Percentiles rank a stretch among this genome's conserved stretches.
These are phyloP conservation scores for Aspergillus ochraceus DNA, from an alignment of 2,329 filamentous ascomycete species.

Conservation along the genomic window DNA sequence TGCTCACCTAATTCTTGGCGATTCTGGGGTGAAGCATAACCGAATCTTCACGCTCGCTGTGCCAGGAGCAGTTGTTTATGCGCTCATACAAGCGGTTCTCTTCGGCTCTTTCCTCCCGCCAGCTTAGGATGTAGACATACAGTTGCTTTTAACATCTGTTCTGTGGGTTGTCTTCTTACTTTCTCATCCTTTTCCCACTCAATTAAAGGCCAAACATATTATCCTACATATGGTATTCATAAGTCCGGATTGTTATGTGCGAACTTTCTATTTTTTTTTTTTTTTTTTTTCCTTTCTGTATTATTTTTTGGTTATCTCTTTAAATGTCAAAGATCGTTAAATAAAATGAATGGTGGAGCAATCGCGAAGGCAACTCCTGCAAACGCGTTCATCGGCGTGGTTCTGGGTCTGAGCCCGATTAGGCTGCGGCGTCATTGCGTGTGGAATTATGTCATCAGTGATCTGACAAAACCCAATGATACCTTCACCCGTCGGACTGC, in stretches of 20 bases:
- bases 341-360: background rate
- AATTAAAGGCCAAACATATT: background rate
- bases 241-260: background rate
- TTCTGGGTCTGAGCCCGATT: constrained; percentile 12
- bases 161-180: background rate
- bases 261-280: background rate
- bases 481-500: constrained; percentile 17
- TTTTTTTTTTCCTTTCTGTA: background rate
- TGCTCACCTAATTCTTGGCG: constrained; percentile 46
- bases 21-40: constrained; percentile 19
- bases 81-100: constrained; percentile 74
- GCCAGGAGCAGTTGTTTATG: constrained; percentile 77
- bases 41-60: constrained; percentile 45
- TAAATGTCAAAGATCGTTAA: background rate
- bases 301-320: background rate
- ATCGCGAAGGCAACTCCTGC: background rate
- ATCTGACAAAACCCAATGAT: constrained; percentile 20
- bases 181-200: background rate
- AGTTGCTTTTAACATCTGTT: background rate
- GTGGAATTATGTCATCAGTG: constrained; percentile 28
- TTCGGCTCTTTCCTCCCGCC: constrained; percentile 92
- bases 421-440: constrained; percentile 26
- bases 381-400: background rate
- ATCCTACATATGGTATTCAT: background rate
- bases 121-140: constrained; percentile 52